These are phyloP conservation scores for Neohortaea acidophila DNA, from an alignment of 495 filamentous ascomycete species.

Conservation along the genomic window DNA sequence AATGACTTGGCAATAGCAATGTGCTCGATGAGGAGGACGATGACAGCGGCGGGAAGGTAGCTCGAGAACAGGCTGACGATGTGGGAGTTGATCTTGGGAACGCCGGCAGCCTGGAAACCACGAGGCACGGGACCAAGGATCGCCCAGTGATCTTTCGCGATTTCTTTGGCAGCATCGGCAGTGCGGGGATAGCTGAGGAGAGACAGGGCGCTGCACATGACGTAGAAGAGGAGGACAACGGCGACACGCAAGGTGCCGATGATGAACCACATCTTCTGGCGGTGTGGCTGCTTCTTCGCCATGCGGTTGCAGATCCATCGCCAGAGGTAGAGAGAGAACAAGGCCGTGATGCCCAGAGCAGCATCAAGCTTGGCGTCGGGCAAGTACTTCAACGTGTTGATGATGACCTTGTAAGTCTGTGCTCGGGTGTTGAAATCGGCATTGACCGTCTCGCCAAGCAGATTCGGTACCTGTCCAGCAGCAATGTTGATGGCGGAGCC, in stretches of 20 bases:
- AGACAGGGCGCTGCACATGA: slow-evolving; percentile 73
- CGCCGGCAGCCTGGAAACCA: slow-evolving; percentile 69
- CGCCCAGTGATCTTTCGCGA: slow-evolving; percentile 45
- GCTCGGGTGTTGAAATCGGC: slow-evolving; percentile 64
- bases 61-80: slow-evolving; percentile 47
- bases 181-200: slow-evolving; percentile 34
- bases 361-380: slow-evolving; percentile 56
- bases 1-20: slow-evolving; percentile 93
- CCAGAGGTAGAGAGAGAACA: slow-evolving; percentile 71
- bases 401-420: slow-evolving; percentile 69
- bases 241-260: slow-evolving; percentile 72
- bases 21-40: slow-evolving; percentile 82
- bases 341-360: slow-evolving; percentile 75
- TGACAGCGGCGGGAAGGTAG: slow-evolving; percentile 65
- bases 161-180: slow-evolving; percentile 5
- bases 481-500: slow-evolving; percentile 87
- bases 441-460: slow-evolving; percentile 68
- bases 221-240: slow-evolving; percentile 88
- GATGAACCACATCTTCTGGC: slow-evolving; percentile 73
- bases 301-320: slow-evolving; percentile 49
- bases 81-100: slow-evolving; percentile 49
- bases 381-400: slow-evolving; percentile 71
- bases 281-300: slow-evolving; percentile 53
- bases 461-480: slow-evolving; percentile 65
- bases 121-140: slow-evolving; percentile 60